Conservation (phyloP, 176 grass and related monocot species). For the Saccharum officinarum region DNA sequence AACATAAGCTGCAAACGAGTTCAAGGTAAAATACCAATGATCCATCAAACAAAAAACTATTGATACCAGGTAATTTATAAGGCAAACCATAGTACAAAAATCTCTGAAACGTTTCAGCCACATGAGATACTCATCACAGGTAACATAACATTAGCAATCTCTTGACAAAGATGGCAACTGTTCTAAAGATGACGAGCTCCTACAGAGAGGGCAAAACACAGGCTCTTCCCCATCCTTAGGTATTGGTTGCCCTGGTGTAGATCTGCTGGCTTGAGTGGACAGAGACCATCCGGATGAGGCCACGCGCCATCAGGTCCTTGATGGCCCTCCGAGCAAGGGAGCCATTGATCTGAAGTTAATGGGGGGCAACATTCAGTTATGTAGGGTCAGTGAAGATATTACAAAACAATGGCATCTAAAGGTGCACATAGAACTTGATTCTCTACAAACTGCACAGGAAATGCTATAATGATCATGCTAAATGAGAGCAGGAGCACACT, state of each 20-base stretch:
- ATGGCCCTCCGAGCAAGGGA: conserved; percentile 46
- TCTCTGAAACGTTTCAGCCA: conserved; percentile 29
- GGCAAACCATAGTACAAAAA: conserved; percentile 34
- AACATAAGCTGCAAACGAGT: too few relatives aligned
- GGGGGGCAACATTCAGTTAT: neutral
- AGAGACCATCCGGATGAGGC: conserved; percentile 42
- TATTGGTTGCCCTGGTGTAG: conserved; percentile 61
- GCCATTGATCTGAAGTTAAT: conserved; percentile 28
- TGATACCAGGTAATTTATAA: neutral
- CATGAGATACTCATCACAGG: conserved; percentile 13
- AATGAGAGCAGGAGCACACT: neutral
- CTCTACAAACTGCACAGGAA: neutral
- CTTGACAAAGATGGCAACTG: conserved; percentile 9
- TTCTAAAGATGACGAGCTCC: conserved; percentile 21
- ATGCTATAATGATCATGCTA: neutral
- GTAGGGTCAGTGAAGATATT: neutral
- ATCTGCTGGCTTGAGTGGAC: conserved; percentile 61
- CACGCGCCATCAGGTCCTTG: conserved; percentile 47
- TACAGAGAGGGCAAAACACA: neutral
- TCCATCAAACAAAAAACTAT: neutral
- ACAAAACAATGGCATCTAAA: neutral
- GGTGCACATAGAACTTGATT: too few relatives aligned
- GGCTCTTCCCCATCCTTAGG: conserved; percentile 1
- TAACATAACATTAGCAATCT: conserved; percentile 22
- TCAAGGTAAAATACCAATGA: neutral